Base-by-base conservation (phyloP, 768 basidiomycete genomes). In the Naganishia onofrii region DNA sequence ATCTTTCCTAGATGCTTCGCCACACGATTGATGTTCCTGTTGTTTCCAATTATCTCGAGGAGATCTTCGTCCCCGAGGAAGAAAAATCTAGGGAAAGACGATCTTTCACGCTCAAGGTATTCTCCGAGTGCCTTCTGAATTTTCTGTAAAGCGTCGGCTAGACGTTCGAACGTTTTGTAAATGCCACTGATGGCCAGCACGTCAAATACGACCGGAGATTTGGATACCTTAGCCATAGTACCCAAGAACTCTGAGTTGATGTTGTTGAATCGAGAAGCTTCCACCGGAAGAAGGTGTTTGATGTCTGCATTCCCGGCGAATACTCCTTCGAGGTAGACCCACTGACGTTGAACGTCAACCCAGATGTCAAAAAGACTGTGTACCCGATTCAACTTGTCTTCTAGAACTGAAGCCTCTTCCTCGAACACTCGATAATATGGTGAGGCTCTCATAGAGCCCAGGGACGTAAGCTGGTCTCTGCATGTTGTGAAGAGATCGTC, bases 1-100 rank as follows among this genome's bases (percentile, higher is more conserved):
- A 99, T 99, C 86, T 99, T 99, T 85, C 97, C 98, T 70, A 99
- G 85, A 83, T 98, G 96, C 76, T 99, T 99, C 92, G 96, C 93
- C 81, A 98, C 91, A 46, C 96, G 90, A 53, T 93, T 82, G 74
- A 98, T 96, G 77, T 98, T 94, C 81, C 97, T 99, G 86, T 93
- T 96, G 84, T 99, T 99, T 73, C 96, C 96, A 73, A 99, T 98
- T 76, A 99, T 99, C 81, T 99, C 96, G 72, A 99, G 85, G 71
- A 99, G 83, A 79, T 99, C 96, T 79, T 99, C 96, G 82, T 99
- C 96, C 76, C 96, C 96, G 66, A 99, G 93, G 76, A 99, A 99
- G 83, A 99, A 99, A 84, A 99, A 99, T 9, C 96, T 91, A 76
- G 96, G 96, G 87, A 99, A 99, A 0, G 92, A 93, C 4, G 95